Percentiles rank a stretch among this genome's conserved stretches.
Conservation (phyloP, 1,284 basidiomycete genomes). For the Xerocomus amazonicus region DNA sequence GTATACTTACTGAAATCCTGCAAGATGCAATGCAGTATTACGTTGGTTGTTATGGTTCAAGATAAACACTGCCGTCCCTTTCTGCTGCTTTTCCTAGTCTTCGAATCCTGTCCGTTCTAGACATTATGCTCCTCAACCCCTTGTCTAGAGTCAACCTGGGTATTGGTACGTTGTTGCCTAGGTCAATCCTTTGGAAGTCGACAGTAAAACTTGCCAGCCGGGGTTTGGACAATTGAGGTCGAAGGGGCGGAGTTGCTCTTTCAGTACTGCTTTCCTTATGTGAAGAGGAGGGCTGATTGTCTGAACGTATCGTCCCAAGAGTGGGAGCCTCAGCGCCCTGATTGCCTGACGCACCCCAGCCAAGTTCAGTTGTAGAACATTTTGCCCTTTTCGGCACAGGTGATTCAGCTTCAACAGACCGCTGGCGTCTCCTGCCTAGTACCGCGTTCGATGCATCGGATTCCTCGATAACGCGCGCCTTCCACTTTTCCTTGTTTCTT, state of each 20-base stretch:
- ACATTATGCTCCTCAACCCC: constrained; percentile 10
- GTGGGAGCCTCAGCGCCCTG: neutral
- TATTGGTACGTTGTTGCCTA: constrained; percentile 2
- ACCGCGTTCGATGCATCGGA: neutral
- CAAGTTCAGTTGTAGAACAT: neutral
- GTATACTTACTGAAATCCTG: no score
- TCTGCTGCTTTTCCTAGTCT: constrained; percentile 15
- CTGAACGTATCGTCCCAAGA: neutral
- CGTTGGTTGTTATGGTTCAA: neutral
- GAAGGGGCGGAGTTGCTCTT: neutral
- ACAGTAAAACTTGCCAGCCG: constrained; percentile 23
- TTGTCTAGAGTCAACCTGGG: constrained; percentile 8
- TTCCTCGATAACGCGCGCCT: constrained; percentile 5
- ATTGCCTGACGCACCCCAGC: neutral
- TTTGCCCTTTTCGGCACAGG: constrained; percentile 16
- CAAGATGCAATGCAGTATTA: no score
- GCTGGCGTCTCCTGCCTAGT: constrained; percentile 15
- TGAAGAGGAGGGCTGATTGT: constrained; percentile 1
- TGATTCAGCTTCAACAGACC: constrained; percentile 5
- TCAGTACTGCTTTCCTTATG: neutral
- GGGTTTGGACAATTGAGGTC: constrained; percentile 4
- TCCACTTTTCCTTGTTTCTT: constrained; percentile 23
- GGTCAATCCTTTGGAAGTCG: constrained; percentile 13
- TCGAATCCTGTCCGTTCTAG: constrained; percentile 33
- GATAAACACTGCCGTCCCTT: constrained; percentile 22